A percentile compares a stretch with the other conserved stretches of the same genome.
Conservation (phyloP, 352 stramenopile genomes). For the Phytophthora melonis region DNA sequence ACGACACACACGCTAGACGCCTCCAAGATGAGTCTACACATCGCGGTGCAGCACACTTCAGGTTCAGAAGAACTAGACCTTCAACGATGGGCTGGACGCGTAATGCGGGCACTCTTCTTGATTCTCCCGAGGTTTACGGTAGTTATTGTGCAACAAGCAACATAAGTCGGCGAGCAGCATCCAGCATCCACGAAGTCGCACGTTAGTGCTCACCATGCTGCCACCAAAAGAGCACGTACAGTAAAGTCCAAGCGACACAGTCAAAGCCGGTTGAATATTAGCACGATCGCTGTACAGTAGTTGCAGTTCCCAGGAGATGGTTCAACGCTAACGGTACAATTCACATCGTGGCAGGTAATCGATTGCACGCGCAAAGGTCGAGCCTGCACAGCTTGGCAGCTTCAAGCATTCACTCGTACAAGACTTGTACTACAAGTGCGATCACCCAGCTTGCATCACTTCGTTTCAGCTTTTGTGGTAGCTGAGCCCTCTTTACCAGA, state of each 20-base stretch:
- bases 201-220: background rate
- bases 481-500: background rate
- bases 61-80: background rate
- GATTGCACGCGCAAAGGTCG: background rate
- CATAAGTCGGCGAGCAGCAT: background rate
- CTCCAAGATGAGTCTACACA: background rate
- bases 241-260: background rate
- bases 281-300: background rate
- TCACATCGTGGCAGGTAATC: background rate
- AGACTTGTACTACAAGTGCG: background rate
- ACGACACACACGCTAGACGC: background rate
- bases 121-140: background rate
- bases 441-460: background rate
- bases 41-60: background rate
- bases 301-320: background rate
- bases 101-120: background rate
- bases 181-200: background rate
- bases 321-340: background rate
- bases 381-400: background rate
- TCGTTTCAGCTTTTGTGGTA: slow-evolving; percentile 4
- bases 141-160: background rate
- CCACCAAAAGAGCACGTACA: background rate
- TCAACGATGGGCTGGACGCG: background rate
- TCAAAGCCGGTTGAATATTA: background rate
- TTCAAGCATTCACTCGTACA: background rate